Percentiles rank a stretch among this genome's conserved stretches.
Conservation (phyloP, 192 early-diverging fungal genomes). For the Phlyctochytrium planicorne region DNA sequence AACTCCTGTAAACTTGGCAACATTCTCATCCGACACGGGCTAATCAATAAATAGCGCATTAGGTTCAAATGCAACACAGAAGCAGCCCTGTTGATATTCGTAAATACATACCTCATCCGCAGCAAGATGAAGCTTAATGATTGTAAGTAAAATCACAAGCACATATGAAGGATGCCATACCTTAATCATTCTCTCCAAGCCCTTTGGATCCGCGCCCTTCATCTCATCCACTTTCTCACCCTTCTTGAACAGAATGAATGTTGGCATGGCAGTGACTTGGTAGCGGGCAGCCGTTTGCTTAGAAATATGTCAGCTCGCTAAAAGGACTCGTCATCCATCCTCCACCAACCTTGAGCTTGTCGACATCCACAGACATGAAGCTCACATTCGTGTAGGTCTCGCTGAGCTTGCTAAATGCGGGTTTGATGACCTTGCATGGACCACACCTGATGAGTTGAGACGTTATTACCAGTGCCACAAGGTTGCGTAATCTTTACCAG, state of each 20-base stretch:
- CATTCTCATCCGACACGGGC: not conserved
- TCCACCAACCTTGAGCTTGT: slow-evolving; percentile 45
- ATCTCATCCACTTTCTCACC: slow-evolving; percentile 54
- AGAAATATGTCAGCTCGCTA: no score
- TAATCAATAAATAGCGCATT: no score
- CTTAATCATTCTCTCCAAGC: not conserved
- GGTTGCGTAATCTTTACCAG: no score
- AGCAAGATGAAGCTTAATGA: no score
- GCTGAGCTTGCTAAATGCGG: slow-evolving; percentile 53
- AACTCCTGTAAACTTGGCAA: not conserved
- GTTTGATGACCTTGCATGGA: slow-evolving; percentile 4
- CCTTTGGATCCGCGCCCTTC: slow-evolving; percentile 43
- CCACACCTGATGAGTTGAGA: slow-evolving; percentile 1
- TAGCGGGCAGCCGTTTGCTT: slow-evolving; percentile 31
- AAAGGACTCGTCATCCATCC: no score
- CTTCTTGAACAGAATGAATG: slow-evolving; percentile 58
- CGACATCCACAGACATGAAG: slow-evolving; percentile 87
- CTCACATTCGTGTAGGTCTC: slow-evolving; percentile 47
- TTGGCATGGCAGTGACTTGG: slow-evolving; percentile 69
- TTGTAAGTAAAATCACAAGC: no score
- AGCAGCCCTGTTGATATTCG: no score
- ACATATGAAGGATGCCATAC: no score
- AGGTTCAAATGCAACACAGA: not conserved
- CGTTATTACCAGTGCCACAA: no score
- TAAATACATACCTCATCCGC: no score